Evolutionary conservation across 2,329 filamentous ascomycete genomes (phyloP).

Genomic region (Mycosphaerella sp.): DNA sequence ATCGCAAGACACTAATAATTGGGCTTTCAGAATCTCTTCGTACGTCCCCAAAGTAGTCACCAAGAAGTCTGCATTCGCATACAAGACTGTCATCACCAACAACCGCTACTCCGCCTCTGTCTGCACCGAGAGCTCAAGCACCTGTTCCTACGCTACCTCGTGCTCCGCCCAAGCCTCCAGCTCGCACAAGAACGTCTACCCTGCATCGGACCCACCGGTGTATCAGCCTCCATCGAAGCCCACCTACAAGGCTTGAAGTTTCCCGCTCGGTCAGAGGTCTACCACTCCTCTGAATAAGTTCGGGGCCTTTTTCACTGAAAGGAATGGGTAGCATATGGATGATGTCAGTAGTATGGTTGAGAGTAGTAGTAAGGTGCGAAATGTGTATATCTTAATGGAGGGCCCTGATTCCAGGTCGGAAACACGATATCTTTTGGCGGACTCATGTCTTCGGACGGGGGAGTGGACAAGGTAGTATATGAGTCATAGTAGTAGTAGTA

Average conservation of each 20-base stretch:
- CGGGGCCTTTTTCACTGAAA: too few relatives aligned
- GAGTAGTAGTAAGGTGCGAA: too few relatives aligned
- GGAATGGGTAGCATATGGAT: too few relatives aligned
- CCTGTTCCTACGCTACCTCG: constrained; percentile 8
- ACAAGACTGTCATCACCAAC: constrained; percentile 8
- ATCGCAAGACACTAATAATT: background rate
- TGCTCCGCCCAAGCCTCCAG: background rate
- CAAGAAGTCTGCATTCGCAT: constrained; percentile 12
- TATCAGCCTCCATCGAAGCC: constrained; percentile 5
- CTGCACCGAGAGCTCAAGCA: constrained; percentile 14
- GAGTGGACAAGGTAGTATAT: too few relatives aligned
- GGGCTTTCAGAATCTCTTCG: constrained; percentile 3
- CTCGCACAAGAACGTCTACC: constrained; percentile 6
- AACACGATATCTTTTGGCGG: too few relatives aligned
- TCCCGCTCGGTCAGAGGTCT: too few relatives aligned
- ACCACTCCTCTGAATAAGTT: too few relatives aligned
- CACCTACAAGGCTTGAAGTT: constrained; percentile 1
- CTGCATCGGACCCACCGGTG: background rate
- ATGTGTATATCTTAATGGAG: too few relatives aligned
- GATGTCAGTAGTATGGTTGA: too few relatives aligned
- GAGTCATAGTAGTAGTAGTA: too few relatives aligned
- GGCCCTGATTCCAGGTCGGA: too few relatives aligned
- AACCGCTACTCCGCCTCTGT: constrained; percentile 9
- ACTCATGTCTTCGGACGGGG: too few relatives aligned
- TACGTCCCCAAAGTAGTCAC: constrained; percentile 7